phyloP scores from a whole-genome alignment of 2,329 filamentous ascomycete genomes.

The Stagonosporopsis chrysanthemi region DNA sequence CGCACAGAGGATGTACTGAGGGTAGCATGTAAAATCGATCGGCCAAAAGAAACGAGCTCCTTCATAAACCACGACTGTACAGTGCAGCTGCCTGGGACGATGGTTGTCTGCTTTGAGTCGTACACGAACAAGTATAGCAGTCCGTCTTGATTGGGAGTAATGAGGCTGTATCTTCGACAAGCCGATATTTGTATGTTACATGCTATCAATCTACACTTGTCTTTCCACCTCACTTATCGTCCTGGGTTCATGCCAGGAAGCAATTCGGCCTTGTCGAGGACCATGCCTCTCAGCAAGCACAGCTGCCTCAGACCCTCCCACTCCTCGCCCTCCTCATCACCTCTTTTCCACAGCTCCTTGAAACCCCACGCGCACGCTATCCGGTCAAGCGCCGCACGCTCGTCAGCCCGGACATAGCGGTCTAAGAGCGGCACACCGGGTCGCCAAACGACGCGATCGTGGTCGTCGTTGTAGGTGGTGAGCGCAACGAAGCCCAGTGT shows the following conservation, averaged over 20 bases:
- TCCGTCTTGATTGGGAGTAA: neutral
- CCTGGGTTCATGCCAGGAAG: constrained; percentile 84
- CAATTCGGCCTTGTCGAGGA: constrained; percentile 85
- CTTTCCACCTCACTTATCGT: neutral
- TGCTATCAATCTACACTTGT: neutral
- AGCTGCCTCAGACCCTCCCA: constrained; percentile 89
- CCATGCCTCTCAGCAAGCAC: constrained; percentile 83
- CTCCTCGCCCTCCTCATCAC: constrained; percentile 89
- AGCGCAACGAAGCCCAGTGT: constrained; percentile 85
- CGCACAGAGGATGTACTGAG: no score
- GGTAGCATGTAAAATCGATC: no score
- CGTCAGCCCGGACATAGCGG: constrained; percentile 88
- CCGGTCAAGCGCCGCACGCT: constrained; percentile 84
- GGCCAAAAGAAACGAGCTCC: no score
- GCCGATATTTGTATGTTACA: constrained; percentile 7
- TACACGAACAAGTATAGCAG: no score
- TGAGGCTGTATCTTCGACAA: neutral
- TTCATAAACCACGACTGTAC: no score
- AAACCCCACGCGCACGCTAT: constrained; percentile 93
- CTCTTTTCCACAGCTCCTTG: constrained; percentile 77
- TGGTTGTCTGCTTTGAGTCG: no score
- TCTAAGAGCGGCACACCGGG: constrained; percentile 80
- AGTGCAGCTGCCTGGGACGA: no score
- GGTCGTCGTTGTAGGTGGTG: constrained; percentile 90
- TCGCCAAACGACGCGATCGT: constrained; percentile 91